Base-by-base conservation (phyloP, 345 rosid species). In the Capsella bursapastoris region DNA sequence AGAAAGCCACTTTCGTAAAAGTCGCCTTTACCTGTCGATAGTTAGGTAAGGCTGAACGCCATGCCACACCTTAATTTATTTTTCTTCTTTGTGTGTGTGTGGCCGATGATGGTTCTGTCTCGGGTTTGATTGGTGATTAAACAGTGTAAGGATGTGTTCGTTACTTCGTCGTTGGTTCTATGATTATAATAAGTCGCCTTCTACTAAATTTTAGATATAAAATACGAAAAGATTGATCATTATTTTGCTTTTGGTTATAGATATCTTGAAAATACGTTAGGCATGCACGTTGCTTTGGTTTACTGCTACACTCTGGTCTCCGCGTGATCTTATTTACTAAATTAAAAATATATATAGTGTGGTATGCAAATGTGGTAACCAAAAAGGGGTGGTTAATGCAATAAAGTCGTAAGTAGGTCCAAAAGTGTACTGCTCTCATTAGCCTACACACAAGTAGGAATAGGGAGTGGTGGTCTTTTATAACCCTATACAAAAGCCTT, bases 391-490 rank as follows among this genome's bases (percentile, higher is more conserved):
- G 22, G 0, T 0, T 59, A 32, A 50, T 68, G 74, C 41, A n/a
- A 51, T 68, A 75, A 75, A 75, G 79, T 75, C 79, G 62, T 32
- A 34, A 51, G 68, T 67, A 58, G 68, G 78, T 67, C 73, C 72
- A 71, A 50, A 50, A 10, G 68, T 50, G 67, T 65, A 50, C 52
- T 15, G 61, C 52, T 50, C 52, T 50, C 75, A 71, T 38, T 51
- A 61, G 64, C 57, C 57, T 55, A 32, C 70, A 47, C 10, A 34
- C 25, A 34, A 34, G 22, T 18, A 18, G 22, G 8, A n/a, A 75
- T 52, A 67, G 47, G 68, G 47, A 68, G 73, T 59, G 51, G 22
- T 70, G 73, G 62, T 60, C 68, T 50, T 67, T 7, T 49, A 67
- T 34, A 34, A 34, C 59, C 63, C 68, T 59, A 22, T 22, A 22